Evolutionary conservation across 73 alveolate species (phyloP).

Genomic region (Urostyla sp.): DNA sequence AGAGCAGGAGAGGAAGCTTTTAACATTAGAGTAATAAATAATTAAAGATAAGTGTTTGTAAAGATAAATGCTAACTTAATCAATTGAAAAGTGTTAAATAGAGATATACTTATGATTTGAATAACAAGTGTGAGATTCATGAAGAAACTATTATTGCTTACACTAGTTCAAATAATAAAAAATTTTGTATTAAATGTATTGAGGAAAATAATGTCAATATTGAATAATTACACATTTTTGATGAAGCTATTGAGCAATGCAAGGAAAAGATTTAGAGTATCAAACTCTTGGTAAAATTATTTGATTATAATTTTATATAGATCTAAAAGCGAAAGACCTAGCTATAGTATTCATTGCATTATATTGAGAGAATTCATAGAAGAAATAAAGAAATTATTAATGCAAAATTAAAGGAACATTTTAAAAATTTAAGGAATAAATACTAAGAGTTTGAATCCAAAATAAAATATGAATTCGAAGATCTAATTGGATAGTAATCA

Average conservation of each 20-base stretch:
- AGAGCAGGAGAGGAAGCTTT: too few relatives aligned
- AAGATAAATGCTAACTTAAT: not conserved
- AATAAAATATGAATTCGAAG: slow-evolving; percentile 3
- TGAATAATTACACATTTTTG: slow-evolving; percentile 14
- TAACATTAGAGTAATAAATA: too few relatives aligned
- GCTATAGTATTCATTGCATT: not conserved
- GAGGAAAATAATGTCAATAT: slow-evolving; percentile 12
- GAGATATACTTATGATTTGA: not conserved
- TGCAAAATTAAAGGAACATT: slow-evolving; percentile 33
- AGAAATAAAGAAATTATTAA: slow-evolving; percentile 24
- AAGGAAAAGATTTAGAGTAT: slow-evolving; percentile 43
- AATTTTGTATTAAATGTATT: slow-evolving; percentile 42
- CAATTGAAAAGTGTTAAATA: not conserved
- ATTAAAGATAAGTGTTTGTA: not conserved
- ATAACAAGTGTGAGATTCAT: slow-evolving; percentile 22
- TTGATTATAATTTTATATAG: too few relatives aligned
- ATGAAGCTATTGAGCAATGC: slow-evolving; percentile 11
- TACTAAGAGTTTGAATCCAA: slow-evolving; percentile 14
- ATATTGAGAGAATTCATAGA: slow-evolving; percentile 36
- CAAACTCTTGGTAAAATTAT: too few relatives aligned
- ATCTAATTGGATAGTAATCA: not conserved
- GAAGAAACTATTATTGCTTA: slow-evolving; percentile 15
- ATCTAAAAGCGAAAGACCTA: slow-evolving; percentile 4
- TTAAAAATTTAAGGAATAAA: not conserved
- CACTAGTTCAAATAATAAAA: not conserved